Evolutionary conservation across 1,284 basidiomycete species (phyloP), one percentile per base, ranked within the genome.

Genomic region (Agaricales sp.): DNA sequence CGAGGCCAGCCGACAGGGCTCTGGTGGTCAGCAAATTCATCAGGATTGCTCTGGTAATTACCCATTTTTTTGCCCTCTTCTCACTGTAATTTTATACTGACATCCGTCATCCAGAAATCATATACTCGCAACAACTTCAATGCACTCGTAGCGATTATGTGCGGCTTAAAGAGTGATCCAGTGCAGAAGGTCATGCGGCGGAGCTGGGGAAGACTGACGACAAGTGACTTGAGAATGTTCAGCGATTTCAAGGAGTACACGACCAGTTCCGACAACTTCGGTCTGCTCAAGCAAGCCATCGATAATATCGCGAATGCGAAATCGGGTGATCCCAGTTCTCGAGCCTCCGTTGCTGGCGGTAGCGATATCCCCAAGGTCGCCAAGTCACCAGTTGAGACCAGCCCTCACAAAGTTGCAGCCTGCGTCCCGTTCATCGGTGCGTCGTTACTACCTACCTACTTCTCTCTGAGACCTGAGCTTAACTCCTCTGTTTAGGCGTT

Each of bases 111-210:
- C 38, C 63, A 92, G 91, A 91, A 91, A 81, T 82, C 85, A 49
- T 95, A 92, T 62, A 68, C 72, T 41, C 70, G 84, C 55, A 83
- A 78, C 60, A 94, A 87, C 67, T 92, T 88, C 67, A 81, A 83
- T 53, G 83, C 87, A 1, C 62, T 94, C 43, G 81, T 85, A 1
- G 89, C 91, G 43, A 82, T 95, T 54, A 79, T 95, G 48, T 76
- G 82, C 16, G 92, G 86, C 2, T 70, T 96, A 38, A 77, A 78
- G 48, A 83, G 76, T 53, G 78, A 82, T 4, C 85, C 80, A 76
- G 82, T 92, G 2, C 70, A 70, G 39, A 73, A 68, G 57, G 79
- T 83, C 2, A 82, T 92, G 73, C 68, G 73, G 48, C 78, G 79
- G 48, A 73, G 75, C 14, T 88, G 85, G 83, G 68, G 69, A 26